Base-by-base conservation (phyloP, 257 asterid species). In the Salvia miltiorrhiza region DNA sequence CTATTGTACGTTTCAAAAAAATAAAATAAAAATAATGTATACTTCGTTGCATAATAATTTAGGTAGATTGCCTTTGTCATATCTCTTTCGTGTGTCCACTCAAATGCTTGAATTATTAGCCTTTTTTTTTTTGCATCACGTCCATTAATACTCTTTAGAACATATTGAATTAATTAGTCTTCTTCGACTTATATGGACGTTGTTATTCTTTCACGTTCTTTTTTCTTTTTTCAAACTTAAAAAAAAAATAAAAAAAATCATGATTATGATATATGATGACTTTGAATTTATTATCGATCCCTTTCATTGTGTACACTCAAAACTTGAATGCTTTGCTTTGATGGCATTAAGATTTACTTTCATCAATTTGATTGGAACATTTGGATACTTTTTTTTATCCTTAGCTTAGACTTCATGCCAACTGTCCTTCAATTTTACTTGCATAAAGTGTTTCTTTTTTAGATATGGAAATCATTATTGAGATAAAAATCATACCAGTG, bases 91-190 rank as follows among this genome's bases (percentile, higher is more conserved):
- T 54, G 24, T 61, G 70, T 24, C 73, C 71, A 71, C 71, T 74
- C 59, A 30, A 50, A 63, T 76, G 45, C 50, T 73, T 63, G 65
- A 77, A 76, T 80, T 67, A 80, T 75, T 75, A 24, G 45, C 70
- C 54, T 11, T 11, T 13, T 1, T 45, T 47, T 20, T 72, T 60
- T 50, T 6, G 30, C 24, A 43, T 52, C 41, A 37, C 56, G 30
- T 23, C 60, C 70, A 50, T 60, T 39, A 41, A 71, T 45, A n/a
- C 59, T 4, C 49, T 16, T 45, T 9, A 17, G 6, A 33, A 33
- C 4, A 32, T 30, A 23, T 5, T 7, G 41, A 40, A 7, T 16
- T 72, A 14, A 13, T n/a, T 13, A 28, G 5, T 24, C 49, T 41
- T 32, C 11, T 37, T 47, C 9, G 9, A 26, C 72, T 44, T 56